Evolutionary conservation across 108 stramenopile genomes (phyloP).

Genomic region (Stephanodiscus minutulus): DNA sequence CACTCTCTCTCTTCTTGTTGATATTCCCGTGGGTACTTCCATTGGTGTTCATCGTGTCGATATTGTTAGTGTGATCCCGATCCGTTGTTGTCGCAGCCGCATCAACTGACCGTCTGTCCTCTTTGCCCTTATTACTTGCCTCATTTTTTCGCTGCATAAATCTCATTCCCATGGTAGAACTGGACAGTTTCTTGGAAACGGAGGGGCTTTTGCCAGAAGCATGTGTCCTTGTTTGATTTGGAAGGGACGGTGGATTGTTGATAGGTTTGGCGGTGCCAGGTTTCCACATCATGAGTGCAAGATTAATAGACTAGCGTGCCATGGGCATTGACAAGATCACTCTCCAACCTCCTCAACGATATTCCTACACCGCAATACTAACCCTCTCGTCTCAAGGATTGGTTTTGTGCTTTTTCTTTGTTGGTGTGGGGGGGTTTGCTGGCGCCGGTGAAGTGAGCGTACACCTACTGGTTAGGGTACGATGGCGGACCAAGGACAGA

Average conservation of each 20-base stretch:
- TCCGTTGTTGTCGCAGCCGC: conserved; percentile 7
- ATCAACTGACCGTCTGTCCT: conserved; percentile 15
- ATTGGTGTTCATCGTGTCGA: conserved; percentile 2
- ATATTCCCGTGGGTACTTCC: conserved; percentile 4
- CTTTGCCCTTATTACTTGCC: conserved; percentile 17
- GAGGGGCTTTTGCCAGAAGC: neutral
- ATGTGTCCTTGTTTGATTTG: conserved; percentile 14
- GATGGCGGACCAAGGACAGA: too few relatives aligned
- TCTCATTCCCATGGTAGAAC: conserved; percentile 86
- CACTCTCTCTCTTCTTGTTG: conserved; percentile 19
- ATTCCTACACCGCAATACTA: too few relatives aligned
- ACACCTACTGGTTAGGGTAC: too few relatives aligned
- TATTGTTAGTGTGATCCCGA: neutral
- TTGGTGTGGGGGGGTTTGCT: neutral
- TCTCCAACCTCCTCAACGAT: too few relatives aligned
- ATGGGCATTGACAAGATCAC: too few relatives aligned
- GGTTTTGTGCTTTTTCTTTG: too few relatives aligned
- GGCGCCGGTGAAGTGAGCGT: too few relatives aligned
- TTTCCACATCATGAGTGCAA: conserved; percentile 61
- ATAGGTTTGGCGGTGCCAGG: conserved; percentile 65
- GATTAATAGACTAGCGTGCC: neutral
- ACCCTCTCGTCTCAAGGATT: too few relatives aligned
- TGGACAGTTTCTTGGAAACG: conserved; percentile 61
- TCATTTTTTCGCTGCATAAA: conserved; percentile 77
- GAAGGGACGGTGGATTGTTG: conserved; percentile 8